A percentile compares a stretch with the other conserved stretches of the same genome.
Conservation (phyloP, 108 stramenopile species). For the Pseudonitzschia multistriata region DNA sequence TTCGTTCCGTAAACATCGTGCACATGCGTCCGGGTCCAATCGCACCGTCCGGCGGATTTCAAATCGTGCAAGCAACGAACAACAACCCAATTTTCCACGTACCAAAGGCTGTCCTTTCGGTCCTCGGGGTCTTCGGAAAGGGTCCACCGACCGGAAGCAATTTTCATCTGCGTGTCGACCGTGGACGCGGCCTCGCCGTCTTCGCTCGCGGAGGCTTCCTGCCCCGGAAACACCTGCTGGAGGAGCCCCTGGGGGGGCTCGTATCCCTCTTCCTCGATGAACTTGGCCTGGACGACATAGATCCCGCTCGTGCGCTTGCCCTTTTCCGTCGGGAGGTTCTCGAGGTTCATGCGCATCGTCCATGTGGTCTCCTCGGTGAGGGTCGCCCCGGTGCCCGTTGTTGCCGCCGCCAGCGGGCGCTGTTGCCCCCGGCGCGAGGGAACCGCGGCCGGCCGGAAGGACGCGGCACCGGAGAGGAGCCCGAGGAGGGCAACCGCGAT, state of each 20-base stretch:
- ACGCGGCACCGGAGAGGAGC: neutral
- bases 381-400: conserved; percentile 43
- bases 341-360: conserved; percentile 63
- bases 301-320: conserved; percentile 52
- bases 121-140: conserved; percentile 87
- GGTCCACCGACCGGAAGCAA: conserved; percentile 61
- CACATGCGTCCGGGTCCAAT: neutral
- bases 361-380: conserved; percentile 78
- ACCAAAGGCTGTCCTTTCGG: conserved; percentile 84
- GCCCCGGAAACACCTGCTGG: conserved; percentile 1
- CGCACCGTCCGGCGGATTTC: neutral
- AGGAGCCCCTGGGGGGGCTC: conserved; percentile 82
- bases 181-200: conserved; percentile 6
- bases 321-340: conserved; percentile 58
- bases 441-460: neutral
- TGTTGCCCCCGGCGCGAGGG: neutral
- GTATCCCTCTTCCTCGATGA: conserved; percentile 83
- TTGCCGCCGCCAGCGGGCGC: neutral
- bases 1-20: neutral
- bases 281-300: conserved; percentile 60
- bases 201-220: neutral
- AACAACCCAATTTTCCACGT: neutral
- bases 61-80: neutral
- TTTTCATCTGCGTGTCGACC: conserved; percentile 29
- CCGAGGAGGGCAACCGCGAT: neutral